Evolutionary conservation across 176 grass and related monocot species (phyloP), one percentile per base, ranked within the genome.

Genomic region (Tillandsia fasciculata): DNA sequence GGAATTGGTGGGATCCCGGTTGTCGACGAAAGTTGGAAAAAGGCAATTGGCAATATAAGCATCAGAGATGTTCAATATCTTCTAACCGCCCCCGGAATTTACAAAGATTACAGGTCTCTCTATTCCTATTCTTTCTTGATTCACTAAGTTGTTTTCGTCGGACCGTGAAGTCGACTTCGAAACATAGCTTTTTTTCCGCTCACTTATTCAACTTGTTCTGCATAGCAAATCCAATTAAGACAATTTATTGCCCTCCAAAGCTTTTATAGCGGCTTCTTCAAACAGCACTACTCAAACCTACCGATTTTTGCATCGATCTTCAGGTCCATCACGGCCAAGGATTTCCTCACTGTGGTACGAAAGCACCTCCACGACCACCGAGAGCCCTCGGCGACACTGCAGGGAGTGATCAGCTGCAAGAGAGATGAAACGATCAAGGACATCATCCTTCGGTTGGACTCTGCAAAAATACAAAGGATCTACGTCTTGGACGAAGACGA

Each of bases 11-110:
- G 95, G 22, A 66, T 99, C 64, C 95, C 95, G 52, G 95, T 99
- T 42, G 88, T 99, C 49, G 82, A 94, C 75, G 82, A 63, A 63
- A 90, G 78, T 69, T 87, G 90, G 50, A 69, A 80, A 26, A 72
- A 78, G 66, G 87, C 77, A 68, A 79, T 86, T 67, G 95, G 95
- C 51, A 99, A 99, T 53, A 94, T 99, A 73, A 99, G 95, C 70
- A 90, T 99, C 52, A 99, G 95, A 86, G 95, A 99, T 81, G 84
- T 99, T 13, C 95, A 99, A 24, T 99, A 94, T 88, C 95, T 99
- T 84, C 70, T 99, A 70, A 86, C 82, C 68, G 87, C 90, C 56
- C 90, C 95, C 18, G 88, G 90, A 76, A 94, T 99, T 69, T 99
- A 99, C 80, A 99, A 84, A 80, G 82, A 90, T 52, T 90, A 94